These are phyloP conservation scores for Talaromyces nanjingensis DNA, from an alignment of 495 filamentous ascomycete species.

Conservation along the genomic window DNA sequence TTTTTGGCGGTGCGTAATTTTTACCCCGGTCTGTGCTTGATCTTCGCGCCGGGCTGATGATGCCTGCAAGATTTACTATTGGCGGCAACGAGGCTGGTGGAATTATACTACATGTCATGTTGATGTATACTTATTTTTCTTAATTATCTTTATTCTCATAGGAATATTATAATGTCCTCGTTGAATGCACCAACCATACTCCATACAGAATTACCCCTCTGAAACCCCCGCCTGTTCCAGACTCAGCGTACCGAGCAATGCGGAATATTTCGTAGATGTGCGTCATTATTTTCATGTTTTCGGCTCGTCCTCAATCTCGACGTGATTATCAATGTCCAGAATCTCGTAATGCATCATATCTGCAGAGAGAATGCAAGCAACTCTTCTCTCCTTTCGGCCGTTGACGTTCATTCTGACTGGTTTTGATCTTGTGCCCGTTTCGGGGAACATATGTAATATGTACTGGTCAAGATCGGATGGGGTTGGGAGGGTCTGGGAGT, in stretches of 20 bases:
- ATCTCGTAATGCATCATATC: slow-evolving; percentile 50
- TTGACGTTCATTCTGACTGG: slow-evolving; percentile 47
- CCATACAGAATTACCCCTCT: background rate
- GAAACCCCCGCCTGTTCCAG: background rate
- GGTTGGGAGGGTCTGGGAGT: background rate
- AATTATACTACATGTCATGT: background rate
- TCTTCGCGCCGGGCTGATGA: background rate
- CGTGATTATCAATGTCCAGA: slow-evolving; percentile 46
- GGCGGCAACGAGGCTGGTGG: background rate
- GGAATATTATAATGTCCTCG: background rate
- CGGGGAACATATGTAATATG: slow-evolving; percentile 29
- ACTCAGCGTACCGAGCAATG: background rate
- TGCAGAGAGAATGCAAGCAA: slow-evolving; percentile 48
- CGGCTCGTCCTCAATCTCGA: slow-evolving; percentile 18
- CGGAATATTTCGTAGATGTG: background rate
- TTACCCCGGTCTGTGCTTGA: background rate
- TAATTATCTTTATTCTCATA: background rate
- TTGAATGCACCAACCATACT: too few relatives aligned
- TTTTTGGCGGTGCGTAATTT: background rate
- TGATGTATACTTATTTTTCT: background rate
- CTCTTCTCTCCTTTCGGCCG: slow-evolving; percentile 44
- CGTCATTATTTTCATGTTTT: background rate
- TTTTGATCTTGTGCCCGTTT: slow-evolving; percentile 30
- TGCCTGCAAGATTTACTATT: background rate
- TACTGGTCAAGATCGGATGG: slow-evolving; percentile 14